A percentile compares a stretch with the other conserved stretches of the same genome.
Evolutionary conservation across 202 grass and related monocot genomes (phyloP).

Genomic region (Bolboschoenoplectus hybrid): DNA sequence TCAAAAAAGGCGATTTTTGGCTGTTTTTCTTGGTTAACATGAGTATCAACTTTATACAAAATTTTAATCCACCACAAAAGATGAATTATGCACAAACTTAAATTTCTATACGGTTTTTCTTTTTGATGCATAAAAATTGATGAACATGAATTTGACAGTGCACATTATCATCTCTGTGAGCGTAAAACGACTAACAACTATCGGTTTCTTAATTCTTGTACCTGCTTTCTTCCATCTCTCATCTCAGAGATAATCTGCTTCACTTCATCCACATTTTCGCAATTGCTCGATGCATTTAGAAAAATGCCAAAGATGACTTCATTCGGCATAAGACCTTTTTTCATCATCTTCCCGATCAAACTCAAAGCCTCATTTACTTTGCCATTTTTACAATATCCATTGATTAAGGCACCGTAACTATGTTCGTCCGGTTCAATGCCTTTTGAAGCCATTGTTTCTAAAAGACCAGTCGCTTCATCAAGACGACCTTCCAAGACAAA

Average conservation of each 20-base stretch:
- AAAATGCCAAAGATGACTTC: neutral
- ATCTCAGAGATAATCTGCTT: neutral
- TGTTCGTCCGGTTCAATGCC: neutral
- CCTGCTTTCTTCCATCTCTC: neutral
- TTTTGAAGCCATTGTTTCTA: conserved; percentile 19
- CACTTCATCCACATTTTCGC: neutral
- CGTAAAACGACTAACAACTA: neutral
- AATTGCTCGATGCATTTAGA: neutral
- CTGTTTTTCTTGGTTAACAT: too few species aligned
- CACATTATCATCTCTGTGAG: too few species aligned
- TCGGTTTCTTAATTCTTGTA: neutral
- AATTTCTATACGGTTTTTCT: too few species aligned
- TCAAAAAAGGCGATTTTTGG: too few species aligned
- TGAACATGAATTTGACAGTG: too few species aligned
- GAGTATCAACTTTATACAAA: too few species aligned
- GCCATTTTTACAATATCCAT: conserved; percentile 1
- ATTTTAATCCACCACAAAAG: too few species aligned
- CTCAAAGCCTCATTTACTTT: neutral
- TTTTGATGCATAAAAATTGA: too few species aligned
- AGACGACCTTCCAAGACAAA: conserved; percentile 29
- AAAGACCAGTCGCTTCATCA: conserved; percentile 8
- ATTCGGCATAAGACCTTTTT: neutral
- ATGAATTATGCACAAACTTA: too few species aligned
- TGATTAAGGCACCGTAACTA: conserved; percentile 32
- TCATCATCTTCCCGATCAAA: conserved; percentile 5